Evolutionary conservation across 768 basidiomycete genomes (phyloP), one percentile per base, ranked within the genome.

Genomic region (Fibroporia radiculosa): DNA sequence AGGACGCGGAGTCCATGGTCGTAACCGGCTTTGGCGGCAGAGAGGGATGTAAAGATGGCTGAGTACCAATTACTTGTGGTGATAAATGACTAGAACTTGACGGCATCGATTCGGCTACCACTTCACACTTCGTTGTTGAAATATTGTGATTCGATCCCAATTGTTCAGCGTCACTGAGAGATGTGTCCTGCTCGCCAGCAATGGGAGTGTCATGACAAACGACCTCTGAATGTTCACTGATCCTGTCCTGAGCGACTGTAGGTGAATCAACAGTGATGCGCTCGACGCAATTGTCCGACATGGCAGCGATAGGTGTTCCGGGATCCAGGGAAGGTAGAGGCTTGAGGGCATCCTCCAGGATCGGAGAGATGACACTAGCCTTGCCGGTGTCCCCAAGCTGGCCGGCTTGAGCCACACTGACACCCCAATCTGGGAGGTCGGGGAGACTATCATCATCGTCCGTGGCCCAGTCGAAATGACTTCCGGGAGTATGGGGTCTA

Each of bases 381-480:
- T 47, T 41, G 22, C 24, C 29, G 19, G 38, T 24, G 6, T 24
- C 16, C 11, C 32, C 42, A 10, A 23, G 23, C 12, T 18, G 26
- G n/a, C 44, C 47, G n/a, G 47, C 23, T 19, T 32, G 49, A 16
- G 61, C 63, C 14, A 78, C 69, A 16, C 70, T 70, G 35, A 88
- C 75, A 16, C 82, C 86, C 89, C 89, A 92, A 57, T 92, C 89
- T 58, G 91, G 78, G 22, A 92, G 70, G 62, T 88, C 85, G 4
- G 89, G 88, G 2, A 92, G 67, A 49, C 75, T 80, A 48, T 77
- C 75, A 50, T 91, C 87, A 45, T 92, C 88, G 52, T 90, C 86
- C 27, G 82, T 83, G 32, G 89, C 89, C 89, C 89, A 92, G 62
- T 91, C 87, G 47, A 90, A 83, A 51, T 90, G 86, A 47, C 79